A percentile compares a stretch with the other conserved stretches of the same genome.
These are phyloP conservation scores for Fusarium sp. DNA, from an alignment of 2,329 filamentous ascomycete genomes.

Conservation along the genomic window DNA sequence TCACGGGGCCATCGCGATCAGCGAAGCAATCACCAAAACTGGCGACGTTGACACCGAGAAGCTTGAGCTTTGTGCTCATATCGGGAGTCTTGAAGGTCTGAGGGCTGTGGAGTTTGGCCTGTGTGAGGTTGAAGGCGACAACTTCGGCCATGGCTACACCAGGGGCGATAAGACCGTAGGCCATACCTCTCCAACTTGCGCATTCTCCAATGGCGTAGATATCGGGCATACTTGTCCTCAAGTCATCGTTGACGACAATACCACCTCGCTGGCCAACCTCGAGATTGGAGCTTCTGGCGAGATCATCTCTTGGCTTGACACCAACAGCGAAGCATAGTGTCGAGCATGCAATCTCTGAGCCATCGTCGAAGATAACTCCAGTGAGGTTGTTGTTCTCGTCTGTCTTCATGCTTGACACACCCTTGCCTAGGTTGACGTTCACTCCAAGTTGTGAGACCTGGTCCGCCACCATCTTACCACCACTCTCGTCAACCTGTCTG, in stretches of 20 bases:
- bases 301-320: conserved; percentile 81
- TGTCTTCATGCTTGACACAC: conserved; percentile 77
- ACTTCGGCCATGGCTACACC: conserved; percentile 95
- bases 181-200: conserved; percentile 87
- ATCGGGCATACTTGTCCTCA: conserved; percentile 76
- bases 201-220: conserved; percentile 93
- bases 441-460: conserved; percentile 83
- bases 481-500: conserved; percentile 84
- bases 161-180: conserved; percentile 88
- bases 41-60: conserved; percentile 89
- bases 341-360: conserved; percentile 78
- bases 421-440: conserved; percentile 81
- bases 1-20: conserved; percentile 82
- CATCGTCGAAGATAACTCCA: conserved; percentile 84
- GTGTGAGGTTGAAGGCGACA: conserved; percentile 89
- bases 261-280: conserved; percentile 78
- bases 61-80: conserved; percentile 90
- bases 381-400: conserved; percentile 74
- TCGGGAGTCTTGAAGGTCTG: conserved; percentile 83
- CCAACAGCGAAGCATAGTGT: conserved; percentile 93
- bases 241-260: conserved; percentile 74
- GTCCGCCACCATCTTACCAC: conserved; percentile 82
- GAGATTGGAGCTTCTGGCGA: conserved; percentile 77
- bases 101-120: conserved; percentile 77
- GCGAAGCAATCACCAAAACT: conserved; percentile 96